A percentile compares a stretch with the other conserved stretches of the same genome.
phyloP scores from a whole-genome alignment of 2,329 filamentous ascomycete species.

The Aspergillus fischeri region DNA sequence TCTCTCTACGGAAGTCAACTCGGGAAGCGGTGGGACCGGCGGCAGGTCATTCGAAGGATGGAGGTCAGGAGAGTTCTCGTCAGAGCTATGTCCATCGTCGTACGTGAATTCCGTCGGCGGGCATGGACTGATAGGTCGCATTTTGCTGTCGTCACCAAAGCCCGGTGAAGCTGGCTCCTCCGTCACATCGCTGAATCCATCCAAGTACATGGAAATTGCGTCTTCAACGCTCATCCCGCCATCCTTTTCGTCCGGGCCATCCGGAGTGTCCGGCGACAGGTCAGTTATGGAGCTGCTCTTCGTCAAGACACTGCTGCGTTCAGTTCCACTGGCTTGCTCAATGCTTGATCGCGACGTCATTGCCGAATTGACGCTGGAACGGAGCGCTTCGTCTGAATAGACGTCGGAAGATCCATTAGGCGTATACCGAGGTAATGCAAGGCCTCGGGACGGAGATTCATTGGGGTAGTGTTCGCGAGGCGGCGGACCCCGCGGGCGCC shows the following conservation, averaged over 20 bases:
- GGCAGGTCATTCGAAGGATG: conserved; percentile 18
- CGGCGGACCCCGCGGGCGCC: conserved; percentile 23
- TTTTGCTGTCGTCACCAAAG: conserved; percentile 29
- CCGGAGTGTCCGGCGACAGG: conserved; percentile 56
- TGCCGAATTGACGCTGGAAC: conserved; percentile 58
- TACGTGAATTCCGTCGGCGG: conserved; percentile 24
- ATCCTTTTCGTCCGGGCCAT: conserved; percentile 57
- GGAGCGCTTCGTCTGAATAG: conserved; percentile 33
- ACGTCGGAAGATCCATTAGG: conserved; percentile 28
- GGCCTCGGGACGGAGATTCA: conserved; percentile 19
- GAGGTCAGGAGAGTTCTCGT: conserved; percentile 16
- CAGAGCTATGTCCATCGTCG: conserved; percentile 22
- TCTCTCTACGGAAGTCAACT: conserved; percentile 8
- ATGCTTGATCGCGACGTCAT: conserved; percentile 58
- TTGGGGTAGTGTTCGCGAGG: conserved; percentile 23
- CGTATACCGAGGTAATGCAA: conserved; percentile 29
- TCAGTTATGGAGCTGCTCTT: conserved; percentile 73
- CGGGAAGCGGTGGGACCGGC: conserved; percentile 17
- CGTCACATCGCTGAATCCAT: conserved; percentile 50
- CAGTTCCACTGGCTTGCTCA: conserved; percentile 61
- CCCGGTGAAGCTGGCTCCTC: conserved; percentile 34
- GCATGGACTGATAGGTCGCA: conserved; percentile 24
- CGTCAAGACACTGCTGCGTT: conserved; percentile 76
- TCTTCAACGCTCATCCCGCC: conserved; percentile 57
- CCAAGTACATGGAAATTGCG: conserved; percentile 57